phyloP scores from a whole-genome alignment of 140 eudicot species.

The Stevia rebaudiana region DNA sequence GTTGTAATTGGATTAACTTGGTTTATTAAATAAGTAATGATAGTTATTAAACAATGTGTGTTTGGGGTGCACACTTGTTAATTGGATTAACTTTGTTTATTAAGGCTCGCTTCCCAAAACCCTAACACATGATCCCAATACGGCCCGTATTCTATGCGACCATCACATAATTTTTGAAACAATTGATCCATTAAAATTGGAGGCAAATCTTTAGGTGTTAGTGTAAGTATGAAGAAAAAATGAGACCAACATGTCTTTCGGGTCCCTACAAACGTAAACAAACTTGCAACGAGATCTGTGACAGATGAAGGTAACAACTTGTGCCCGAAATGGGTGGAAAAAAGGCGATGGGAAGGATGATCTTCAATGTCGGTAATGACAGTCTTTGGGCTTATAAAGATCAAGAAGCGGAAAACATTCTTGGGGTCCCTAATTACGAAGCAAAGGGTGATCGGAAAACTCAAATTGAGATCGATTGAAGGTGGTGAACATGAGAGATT shows the following conservation, averaged over 20 bases:
- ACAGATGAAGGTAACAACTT: background rate
- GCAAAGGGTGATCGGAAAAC: conserved; percentile 7
- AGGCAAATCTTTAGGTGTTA: background rate
- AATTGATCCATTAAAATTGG: conserved; percentile 5
- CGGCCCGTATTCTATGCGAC: conserved; percentile 18
- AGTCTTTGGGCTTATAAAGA: background rate
- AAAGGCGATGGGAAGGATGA: too few species aligned
- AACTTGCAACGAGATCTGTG: background rate
- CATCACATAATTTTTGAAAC: conserved; percentile 22
- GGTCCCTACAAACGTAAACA: conserved; percentile 13
- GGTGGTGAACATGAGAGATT: too few species aligned
- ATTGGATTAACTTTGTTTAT: too few species aligned
- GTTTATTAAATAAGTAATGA: too few species aligned
- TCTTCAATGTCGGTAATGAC: too few species aligned
- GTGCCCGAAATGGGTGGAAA: background rate
- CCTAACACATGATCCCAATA: conserved; percentile 28
- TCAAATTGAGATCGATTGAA: background rate
- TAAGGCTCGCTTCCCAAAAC: conserved; percentile 2
- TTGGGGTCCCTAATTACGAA: background rate
- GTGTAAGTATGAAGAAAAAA: background rate
- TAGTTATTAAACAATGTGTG: too few species aligned
- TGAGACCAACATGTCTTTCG: conserved; percentile 19
- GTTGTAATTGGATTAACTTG: too few species aligned
- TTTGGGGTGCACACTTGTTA: too few species aligned
- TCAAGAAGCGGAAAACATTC: background rate